These are phyloP conservation scores for Bimuria novae-zelandiae DNA, from an alignment of 2,329 filamentous ascomycete species.

Conservation along the genomic window DNA sequence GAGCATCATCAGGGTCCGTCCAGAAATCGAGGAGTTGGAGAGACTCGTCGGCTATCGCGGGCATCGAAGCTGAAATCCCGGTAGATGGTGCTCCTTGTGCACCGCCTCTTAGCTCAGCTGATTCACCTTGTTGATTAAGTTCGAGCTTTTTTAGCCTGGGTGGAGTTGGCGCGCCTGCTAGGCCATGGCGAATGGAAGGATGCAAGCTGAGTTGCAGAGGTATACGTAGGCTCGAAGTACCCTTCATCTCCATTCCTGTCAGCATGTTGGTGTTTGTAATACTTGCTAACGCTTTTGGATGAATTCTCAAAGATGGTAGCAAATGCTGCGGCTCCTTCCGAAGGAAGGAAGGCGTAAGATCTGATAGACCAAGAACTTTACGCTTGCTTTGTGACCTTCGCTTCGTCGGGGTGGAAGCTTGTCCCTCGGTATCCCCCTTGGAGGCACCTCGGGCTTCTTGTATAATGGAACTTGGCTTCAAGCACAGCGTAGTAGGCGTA, in stretches of 20 bases:
- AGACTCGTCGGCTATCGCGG: background rate
- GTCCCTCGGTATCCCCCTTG: background rate
- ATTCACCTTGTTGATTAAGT: background rate
- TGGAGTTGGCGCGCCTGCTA: background rate
- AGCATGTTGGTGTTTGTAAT: background rate
- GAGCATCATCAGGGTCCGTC: background rate
- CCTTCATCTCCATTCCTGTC: background rate
- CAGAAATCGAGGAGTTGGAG: background rate
- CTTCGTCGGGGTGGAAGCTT: no score
- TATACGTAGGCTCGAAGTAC: background rate
- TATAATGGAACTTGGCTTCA: background rate
- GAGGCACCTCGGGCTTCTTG: no score
- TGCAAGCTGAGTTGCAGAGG: background rate
- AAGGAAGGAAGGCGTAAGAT: background rate
- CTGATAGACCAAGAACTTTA: no score
- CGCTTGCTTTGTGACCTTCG: background rate
- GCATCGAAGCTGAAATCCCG: background rate
- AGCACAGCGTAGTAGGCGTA: no score
- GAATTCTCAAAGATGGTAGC: background rate
- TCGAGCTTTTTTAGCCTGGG: background rate
- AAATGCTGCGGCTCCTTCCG: background rate
- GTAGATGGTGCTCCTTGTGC: background rate
- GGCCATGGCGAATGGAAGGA: background rate
- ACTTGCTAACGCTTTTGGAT: slow-evolving; percentile 1
- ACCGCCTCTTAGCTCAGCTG: background rate